phyloP scores from a whole-genome alignment of 2,329 filamentous ascomycete species.

The Colletotrichum gloeosporioides region DNA sequence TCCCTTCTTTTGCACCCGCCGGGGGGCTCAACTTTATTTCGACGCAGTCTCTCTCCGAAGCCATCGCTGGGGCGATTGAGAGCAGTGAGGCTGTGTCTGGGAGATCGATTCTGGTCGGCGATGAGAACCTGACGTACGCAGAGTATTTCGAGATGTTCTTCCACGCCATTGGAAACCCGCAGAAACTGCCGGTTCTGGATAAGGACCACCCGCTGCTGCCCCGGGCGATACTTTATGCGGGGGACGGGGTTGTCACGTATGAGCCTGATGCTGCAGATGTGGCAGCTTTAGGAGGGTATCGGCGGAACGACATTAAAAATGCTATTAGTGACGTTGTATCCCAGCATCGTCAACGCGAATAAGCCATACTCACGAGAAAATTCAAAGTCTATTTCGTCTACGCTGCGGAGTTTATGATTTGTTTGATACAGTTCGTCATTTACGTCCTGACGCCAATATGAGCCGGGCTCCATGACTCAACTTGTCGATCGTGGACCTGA shows the following conservation, averaged over 20 bases:
- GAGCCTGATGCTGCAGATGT: neutral
- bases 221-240: neutral
- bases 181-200: neutral
- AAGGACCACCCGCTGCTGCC: slow-evolving; percentile 13
- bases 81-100: neutral
- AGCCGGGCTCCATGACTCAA: neutral
- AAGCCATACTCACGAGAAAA: rapidly evolving
- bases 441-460: neutral
- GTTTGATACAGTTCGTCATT: neutral
- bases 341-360: neutral
- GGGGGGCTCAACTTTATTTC: slow-evolving; percentile 12
- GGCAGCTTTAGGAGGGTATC: neutral
- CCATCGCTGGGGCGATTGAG: neutral
- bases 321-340: neutral
- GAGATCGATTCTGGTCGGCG: neutral
- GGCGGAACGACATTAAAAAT: neutral
- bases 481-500: neutral
- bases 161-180: neutral
- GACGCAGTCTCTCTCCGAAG: neutral
- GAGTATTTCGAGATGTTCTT: slow-evolving; percentile 12
- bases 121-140: neutral
- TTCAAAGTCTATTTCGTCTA: neutral
- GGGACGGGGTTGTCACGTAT: neutral
- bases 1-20: neutral
- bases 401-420: rapidly evolving